Conservation (phyloP, 495 filamentous ascomycete genomes). For the Penicillium bovifimosum region DNA sequence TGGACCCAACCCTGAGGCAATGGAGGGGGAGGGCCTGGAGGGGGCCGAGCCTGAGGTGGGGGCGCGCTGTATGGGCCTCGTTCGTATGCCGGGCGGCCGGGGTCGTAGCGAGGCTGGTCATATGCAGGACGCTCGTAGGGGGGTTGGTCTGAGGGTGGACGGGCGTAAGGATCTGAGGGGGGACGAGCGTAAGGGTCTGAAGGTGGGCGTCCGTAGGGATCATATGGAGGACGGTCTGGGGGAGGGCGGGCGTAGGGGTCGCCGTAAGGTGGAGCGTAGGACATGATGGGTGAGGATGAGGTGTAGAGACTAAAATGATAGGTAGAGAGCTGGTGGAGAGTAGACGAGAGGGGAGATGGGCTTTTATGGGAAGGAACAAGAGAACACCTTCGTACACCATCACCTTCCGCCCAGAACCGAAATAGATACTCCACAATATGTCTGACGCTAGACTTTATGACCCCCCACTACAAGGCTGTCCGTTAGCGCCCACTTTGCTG, state of each 20-base stretch:
- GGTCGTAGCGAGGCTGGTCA: slow-evolving; percentile 14
- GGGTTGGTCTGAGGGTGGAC: background rate
- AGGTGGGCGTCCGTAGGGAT: slow-evolving; percentile 22
- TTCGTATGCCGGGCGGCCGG: slow-evolving; percentile 13
- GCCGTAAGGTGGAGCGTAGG: slow-evolving; percentile 24
- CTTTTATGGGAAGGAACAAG: slow-evolving; percentile 2
- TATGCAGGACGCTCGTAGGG: slow-evolving; percentile 13
- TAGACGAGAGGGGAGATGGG: background rate
- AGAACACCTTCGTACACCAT: slow-evolving; percentile 4
- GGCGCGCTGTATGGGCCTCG: slow-evolving; percentile 19
- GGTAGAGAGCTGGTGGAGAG: background rate
- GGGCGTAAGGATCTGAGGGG: slow-evolving; percentile 14
- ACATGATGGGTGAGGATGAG: slow-evolving; percentile 18
- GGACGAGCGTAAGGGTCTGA: slow-evolving; percentile 15
- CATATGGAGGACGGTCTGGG: slow-evolving; percentile 3
- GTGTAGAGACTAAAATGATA: background rate
- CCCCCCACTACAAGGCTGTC: background rate
- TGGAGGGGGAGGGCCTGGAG: slow-evolving; percentile 40
- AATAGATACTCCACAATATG: slow-evolving; percentile 2
- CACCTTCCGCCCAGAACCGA: slow-evolving; percentile 11
- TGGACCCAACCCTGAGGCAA: slow-evolving; percentile 56
- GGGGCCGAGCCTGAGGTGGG: slow-evolving; percentile 26
- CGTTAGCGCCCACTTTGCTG: slow-evolving; percentile 8
- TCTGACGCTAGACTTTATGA: background rate
- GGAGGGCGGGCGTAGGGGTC: slow-evolving; percentile 8